These are phyloP conservation scores for Cymbidium sinense DNA, from an alignment of 106 monocot species.

Conservation along the genomic window DNA sequence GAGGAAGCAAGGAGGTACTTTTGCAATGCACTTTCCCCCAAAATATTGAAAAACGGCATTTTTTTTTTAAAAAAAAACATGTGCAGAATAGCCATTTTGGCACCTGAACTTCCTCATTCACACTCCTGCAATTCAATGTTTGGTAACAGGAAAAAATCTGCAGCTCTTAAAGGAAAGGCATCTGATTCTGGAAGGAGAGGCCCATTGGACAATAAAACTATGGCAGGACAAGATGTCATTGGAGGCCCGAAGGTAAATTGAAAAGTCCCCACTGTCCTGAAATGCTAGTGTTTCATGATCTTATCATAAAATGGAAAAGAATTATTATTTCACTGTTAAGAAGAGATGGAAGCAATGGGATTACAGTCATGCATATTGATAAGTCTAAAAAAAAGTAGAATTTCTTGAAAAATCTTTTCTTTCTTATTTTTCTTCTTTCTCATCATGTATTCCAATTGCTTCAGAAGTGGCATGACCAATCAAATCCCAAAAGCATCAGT, in stretches of 20 bases:
- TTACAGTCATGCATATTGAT: neutral
- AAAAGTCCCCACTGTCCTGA: neutral
- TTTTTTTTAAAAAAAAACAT: no score
- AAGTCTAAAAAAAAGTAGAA: neutral
- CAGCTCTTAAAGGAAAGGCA: slow-evolving; percentile 18
- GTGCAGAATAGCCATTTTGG: neutral
- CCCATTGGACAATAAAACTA: slow-evolving; percentile 12
- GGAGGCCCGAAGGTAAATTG: slow-evolving; percentile 19
- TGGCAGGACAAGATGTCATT: slow-evolving; percentile 10
- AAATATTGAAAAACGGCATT: neutral
- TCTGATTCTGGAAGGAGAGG: slow-evolving; percentile 25
- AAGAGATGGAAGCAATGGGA: neutral
- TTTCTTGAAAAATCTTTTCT: neutral
- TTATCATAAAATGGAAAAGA: neutral
- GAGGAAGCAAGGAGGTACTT: slow-evolving; percentile 56
- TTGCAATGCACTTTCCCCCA: neutral
- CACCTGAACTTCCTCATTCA: neutral
- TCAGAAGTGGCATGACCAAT: slow-evolving; percentile 23
- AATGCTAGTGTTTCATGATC: neutral
- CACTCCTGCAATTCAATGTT: neutral
- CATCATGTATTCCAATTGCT: neutral
- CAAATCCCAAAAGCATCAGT: slow-evolving; percentile 43
- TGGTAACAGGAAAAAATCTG: slow-evolving; percentile 37
- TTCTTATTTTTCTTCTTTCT: neutral
- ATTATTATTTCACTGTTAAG: neutral